Evolutionary conservation across 148 eudicot species (phyloP), one percentile per base, ranked within the genome.

Genomic region (Cornus controversa): DNA sequence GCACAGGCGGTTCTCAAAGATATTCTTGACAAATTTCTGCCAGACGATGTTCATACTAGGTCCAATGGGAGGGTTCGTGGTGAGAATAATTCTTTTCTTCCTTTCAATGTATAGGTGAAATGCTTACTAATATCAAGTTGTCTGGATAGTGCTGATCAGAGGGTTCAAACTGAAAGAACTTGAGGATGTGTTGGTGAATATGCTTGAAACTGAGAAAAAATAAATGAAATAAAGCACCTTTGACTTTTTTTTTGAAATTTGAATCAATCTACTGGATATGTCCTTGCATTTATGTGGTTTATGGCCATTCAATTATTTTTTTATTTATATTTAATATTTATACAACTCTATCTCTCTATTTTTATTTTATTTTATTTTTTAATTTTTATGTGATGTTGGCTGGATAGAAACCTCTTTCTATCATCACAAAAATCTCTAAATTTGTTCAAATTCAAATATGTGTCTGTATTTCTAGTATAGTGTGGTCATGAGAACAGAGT

Each of bases 41-140:
- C 98, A 9, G 91, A 90, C 70, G 99, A 96, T 86, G 86, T 83
- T 77, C 98, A 93, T 81, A 82, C 79, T 77, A 90, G 93, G 75
- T 90, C 91, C 81, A 96, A 82, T 85, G 99, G 99, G 47, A 92
- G 98, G 82, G 91, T 96, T 72, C 92, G 99, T 70, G 96, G 99
- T 96, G 84, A 87, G 94, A 70, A 23, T 75, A 37, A 22, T 15
- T 75, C n/a, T 79, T 69, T 62, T 34, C 53, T 60, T 60, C 6
- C 20, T 28, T 66, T 8, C 36, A 15, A 42, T 57, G 18, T 73
- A 10, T 26, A 37, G 27, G 18, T 69, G 29, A 15, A 47, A 68
- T 82, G 72, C 66, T 73, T 67, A 27, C 14, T 72, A 25, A 22
- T 29, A 28, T 66, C 9, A 27, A 4, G 64, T 60, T 60, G 64